Base-by-base conservation (phyloP, 1,284 basidiomycete species). In the Marasmius oreades region DNA sequence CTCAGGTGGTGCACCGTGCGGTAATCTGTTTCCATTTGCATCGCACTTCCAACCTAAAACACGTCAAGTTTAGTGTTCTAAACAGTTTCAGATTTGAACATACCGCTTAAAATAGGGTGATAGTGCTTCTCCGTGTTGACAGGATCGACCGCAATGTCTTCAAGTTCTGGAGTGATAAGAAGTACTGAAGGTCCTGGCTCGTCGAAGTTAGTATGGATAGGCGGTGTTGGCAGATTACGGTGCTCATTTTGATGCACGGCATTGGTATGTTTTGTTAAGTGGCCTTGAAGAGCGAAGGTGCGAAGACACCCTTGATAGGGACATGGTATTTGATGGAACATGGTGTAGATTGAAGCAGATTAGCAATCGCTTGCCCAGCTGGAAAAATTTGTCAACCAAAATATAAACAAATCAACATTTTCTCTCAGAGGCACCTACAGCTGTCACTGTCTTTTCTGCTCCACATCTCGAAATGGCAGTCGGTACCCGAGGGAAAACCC, bases 21-120 rank as follows among this genome's bases (percentile, higher is more conserved):
- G 56, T 16, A 58, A n/a, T 11, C 6, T 14, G 8, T 51, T 36
- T 1, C 56, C 56, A 6, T 55, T 7, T 23, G 24, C 24, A 39
- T 58, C 39, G 24, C 56, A 58, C 14, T 44, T 51, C 3, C 54
- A 52, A 51, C 56, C 56, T 54, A 28, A 31, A 28, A 11, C n/a
- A 16, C 26, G 45, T 8, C 34, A 16, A 36, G 8, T 36, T 8
- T 16, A 36, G 34, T 8, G 34, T 36, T 16, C 8, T 8, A 36
- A 36, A 36, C 34, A 36, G 16, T 36, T 8, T 8, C 34, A 36
- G 34, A n/a, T n/a, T n/a, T n/a, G n/a, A n/a, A 36, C 34, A 36
- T 16, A 36, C 34, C 34, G 8, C 34, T 8, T 36, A 36, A 16
- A 36, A 36, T 36, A 8, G 34, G 34, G 34, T 36, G 34, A 36